Evolutionary conservation across 805 yeast species (phyloP).

Genomic region (Nakazawaea ernobii): DNA sequence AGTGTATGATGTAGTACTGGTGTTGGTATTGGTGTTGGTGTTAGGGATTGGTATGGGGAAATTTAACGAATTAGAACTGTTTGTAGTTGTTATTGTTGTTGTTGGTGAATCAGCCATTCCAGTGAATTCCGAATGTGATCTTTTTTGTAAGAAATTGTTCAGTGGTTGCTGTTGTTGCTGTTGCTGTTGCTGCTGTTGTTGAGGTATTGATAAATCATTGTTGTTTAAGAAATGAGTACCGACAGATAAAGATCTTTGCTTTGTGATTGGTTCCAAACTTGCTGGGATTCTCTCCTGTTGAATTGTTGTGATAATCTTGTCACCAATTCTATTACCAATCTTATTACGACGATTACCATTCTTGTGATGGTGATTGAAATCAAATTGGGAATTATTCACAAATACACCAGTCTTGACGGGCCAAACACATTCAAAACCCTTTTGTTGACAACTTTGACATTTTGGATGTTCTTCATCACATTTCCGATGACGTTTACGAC

Average conservation of each 20-base stretch:
- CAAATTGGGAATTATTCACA: slow-evolving; percentile 23
- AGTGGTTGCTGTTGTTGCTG: background rate
- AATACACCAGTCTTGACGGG: slow-evolving; percentile 23
- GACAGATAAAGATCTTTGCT: slow-evolving; percentile 7
- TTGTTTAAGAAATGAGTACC: background rate
- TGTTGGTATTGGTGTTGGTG: background rate
- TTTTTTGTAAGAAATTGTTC: background rate
- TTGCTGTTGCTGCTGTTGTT: background rate
- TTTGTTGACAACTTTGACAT: slow-evolving; percentile 38
- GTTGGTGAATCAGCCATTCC: slow-evolving; percentile 7
- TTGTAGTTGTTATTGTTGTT: background rate
- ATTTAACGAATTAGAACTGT: too few relatives aligned
- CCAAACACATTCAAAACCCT: slow-evolving; percentile 32
- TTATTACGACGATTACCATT: background rate
- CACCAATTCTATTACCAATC: slow-evolving; percentile 4
- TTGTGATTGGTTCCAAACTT: background rate
- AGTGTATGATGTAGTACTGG: background rate
- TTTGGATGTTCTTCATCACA: slow-evolving; percentile 53
- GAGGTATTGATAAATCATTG: background rate
- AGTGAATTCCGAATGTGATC: slow-evolving; percentile 6
- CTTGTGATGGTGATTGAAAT: too few relatives aligned
- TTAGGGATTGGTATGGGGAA: too few relatives aligned
- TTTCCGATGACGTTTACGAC: slow-evolving; percentile 47
- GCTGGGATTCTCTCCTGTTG: slow-evolving; percentile 9
- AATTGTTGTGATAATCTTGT: slow-evolving; percentile 5